A percentile compares a stretch with the other conserved stretches of the same genome.
phyloP scores from a whole-genome alignment of 257 asterid species.

The Ajuga chamaepitys region DNA sequence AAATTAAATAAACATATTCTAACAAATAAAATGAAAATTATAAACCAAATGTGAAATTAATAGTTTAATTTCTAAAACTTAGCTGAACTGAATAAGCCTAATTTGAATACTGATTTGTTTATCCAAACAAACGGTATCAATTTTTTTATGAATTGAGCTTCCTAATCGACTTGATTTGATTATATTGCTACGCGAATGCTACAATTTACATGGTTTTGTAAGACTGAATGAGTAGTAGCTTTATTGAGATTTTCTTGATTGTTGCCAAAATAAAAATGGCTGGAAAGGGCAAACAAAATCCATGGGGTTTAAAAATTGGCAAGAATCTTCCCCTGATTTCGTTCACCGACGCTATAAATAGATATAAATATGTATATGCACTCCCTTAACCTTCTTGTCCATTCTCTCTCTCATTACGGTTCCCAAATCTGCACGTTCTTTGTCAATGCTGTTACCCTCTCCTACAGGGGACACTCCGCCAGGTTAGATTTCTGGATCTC shows the following conservation, averaged over 20 bases:
- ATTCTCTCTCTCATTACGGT: not conserved
- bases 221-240: too few relatives aligned
- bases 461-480: not conserved
- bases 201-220: too few relatives aligned
- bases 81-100: too few relatives aligned
- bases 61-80: too few relatives aligned
- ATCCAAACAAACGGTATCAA: too few relatives aligned
- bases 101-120: too few relatives aligned
- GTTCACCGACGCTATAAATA: conserved; percentile 12
- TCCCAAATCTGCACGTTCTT: conserved; percentile 7
- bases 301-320: not conserved
- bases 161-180: too few relatives aligned
- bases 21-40: too few relatives aligned
- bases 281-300: not conserved
- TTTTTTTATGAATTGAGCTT: too few relatives aligned
- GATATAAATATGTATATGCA: not conserved
- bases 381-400: not conserved
- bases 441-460: conserved; percentile 5
- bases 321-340: not conserved
- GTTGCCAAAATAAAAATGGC: not conserved
- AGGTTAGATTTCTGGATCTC: conserved; percentile 17
- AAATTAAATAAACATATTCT: too few relatives aligned
- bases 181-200: not conserved
- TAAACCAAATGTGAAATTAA: too few relatives aligned
- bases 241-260: too few relatives aligned